phyloP scores from a whole-genome alignment of 2,329 filamentous ascomycete species.

The Amauroascus verrucosus region DNA sequence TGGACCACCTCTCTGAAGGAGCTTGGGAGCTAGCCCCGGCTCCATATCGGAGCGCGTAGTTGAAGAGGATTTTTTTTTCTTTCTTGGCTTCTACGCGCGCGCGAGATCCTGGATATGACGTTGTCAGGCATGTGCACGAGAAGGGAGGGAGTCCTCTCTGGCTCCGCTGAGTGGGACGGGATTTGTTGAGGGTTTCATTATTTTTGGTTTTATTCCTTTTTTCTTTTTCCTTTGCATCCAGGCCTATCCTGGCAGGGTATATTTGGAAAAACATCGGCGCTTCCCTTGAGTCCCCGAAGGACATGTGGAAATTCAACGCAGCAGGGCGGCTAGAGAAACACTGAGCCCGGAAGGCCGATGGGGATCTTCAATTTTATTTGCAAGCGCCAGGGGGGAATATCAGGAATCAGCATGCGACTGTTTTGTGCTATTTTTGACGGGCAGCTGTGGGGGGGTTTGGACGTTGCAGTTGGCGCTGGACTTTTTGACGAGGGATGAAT shows the following conservation, averaged over 20 bases:
- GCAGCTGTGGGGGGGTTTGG: not conserved
- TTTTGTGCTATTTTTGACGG: constrained; percentile 7
- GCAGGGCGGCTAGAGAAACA: constrained; percentile 6
- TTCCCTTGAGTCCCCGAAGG: not conserved
- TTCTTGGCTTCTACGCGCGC: constrained; percentile 7
- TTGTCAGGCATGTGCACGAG: too few species aligned
- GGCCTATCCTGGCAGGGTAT: not conserved
- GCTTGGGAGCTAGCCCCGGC: not conserved
- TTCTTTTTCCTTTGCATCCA: too few species aligned
- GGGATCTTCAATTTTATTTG: not conserved
- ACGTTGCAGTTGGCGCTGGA: constrained; percentile 10
- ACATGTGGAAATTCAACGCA: not conserved
- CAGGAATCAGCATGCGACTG: not conserved
- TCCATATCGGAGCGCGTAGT: not conserved
- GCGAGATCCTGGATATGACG: not conserved
- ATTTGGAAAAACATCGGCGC: constrained; percentile 1
- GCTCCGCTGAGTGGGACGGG: constrained; percentile 6
- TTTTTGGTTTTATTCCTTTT: constrained; percentile 5
- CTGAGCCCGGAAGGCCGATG: not conserved
- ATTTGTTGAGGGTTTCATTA: constrained; percentile 3
- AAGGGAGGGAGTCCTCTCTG: too few species aligned
- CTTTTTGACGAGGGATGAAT: not conserved
- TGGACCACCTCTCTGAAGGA: not conserved
- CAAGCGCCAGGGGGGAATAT: not conserved
- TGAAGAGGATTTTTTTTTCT: not conserved